Base-by-base conservation (phyloP, 805 yeast species). In the Vanderwaltozyma tropicalis region DNA sequence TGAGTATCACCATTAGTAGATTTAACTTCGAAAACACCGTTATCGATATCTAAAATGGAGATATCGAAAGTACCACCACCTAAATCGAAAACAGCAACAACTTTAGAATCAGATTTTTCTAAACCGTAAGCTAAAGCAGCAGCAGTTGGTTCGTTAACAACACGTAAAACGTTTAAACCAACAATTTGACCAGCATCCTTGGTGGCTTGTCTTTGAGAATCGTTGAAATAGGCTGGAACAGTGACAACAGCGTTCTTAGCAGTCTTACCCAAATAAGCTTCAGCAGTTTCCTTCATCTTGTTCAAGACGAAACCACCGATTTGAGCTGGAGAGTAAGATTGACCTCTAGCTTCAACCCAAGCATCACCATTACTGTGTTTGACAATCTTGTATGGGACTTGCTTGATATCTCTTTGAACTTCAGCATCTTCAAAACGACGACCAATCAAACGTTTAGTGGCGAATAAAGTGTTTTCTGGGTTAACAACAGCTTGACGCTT, bases 21-120 rank as follows among this genome's bases (percentile, higher is more conserved):
- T 72, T 87, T 87, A 64, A 87, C 96, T 74, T 87, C 96, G 57
- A 87, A 87, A 50, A 87, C 96, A 74, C 96, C 96, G 62, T 87
- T 86, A 69, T 88, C 95, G 56, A 87, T 88, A 73, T 88, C 96
- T 61, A 87, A 75, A 63, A 87, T 84, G 54, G 96, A 87, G 67
- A 87, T 81, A 81, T 87, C 96, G 64, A 87, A 87, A 57, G 96
- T 87, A 78, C 96, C 96, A 67, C 96, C 96, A 78, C 96, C 96
- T 60, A 87, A 75, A 69, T 87, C 96, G 71, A 88, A 87, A 49
- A 87, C 96, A 45, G 96, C 96, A 54, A 87, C 94, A 45, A 82
- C 81, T 68, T 78, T 80, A 58, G 78, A 72, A 52, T 74, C 79
- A 28, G 67, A 53, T 71, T 81, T 82, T 69, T 86, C 95, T 57